A percentile compares a stretch with the other conserved stretches of the same genome.
Conservation (phyloP, 129 eudicot species). For the Ambrosia artemisiifolia region DNA sequence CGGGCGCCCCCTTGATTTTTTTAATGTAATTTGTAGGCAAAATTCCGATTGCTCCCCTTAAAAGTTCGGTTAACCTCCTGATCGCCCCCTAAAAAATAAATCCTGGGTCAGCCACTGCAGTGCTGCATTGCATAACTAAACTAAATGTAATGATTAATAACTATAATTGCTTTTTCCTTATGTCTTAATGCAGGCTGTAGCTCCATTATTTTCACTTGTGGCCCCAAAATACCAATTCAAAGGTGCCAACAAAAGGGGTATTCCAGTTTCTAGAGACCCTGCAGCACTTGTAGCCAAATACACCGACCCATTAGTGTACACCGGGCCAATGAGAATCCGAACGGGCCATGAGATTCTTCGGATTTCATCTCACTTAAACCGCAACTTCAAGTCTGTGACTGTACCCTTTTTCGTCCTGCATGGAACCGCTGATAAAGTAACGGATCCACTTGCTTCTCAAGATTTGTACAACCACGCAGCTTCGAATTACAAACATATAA, state of each 20-base stretch:
- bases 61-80: no score
- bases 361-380: conserved; percentile 69
- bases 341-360: conserved; percentile 94
- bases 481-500: conserved; percentile 80
- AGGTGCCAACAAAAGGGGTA: conserved; percentile 94
- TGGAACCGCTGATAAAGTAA: conserved; percentile 89
- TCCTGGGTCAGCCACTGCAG: no score
- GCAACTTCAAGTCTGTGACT: conserved; percentile 67
- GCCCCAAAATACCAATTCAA: conserved; percentile 96
- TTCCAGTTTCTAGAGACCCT: conserved; percentile 91
- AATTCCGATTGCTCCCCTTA: no score
- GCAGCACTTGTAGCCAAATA: conserved; percentile 90
- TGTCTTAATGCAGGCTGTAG: conserved; percentile 66
- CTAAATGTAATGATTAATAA: background rate
- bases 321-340: conserved; percentile 93
- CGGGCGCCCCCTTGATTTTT: no score
- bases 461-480: conserved; percentile 81
- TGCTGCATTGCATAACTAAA: background rate
- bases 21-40: no score
- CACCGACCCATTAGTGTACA: conserved; percentile 92
- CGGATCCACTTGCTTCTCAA: conserved; percentile 94
- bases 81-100: no score
- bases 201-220: conserved; percentile 84
- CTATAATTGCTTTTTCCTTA: background rate
- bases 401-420: conserved; percentile 96